Conservation (phyloP, 208 protist genomes). For the Porcisia hertigi region DNA sequence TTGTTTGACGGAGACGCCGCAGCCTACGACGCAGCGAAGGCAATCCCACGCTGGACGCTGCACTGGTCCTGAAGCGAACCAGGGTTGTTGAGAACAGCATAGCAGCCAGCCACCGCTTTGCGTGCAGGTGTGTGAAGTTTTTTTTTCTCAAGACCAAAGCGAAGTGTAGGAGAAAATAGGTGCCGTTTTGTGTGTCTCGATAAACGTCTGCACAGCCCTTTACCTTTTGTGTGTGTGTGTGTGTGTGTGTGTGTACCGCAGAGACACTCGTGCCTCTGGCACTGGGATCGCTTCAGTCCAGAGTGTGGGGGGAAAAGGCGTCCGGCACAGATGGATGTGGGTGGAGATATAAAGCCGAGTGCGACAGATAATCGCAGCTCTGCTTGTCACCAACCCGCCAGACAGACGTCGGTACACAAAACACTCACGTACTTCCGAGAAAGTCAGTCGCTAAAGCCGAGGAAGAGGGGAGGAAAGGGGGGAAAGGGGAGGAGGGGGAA, state of each 20-base stretch:
- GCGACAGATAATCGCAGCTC: background rate
- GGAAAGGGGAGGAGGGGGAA: background rate
- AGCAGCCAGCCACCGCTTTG: background rate
- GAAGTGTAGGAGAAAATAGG: too few relatives aligned
- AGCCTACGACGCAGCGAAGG: slow-evolving; percentile 33
- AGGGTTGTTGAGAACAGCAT: slow-evolving; percentile 14
- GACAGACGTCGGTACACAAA: background rate
- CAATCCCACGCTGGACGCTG: background rate
- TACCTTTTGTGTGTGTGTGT: too few relatives aligned
- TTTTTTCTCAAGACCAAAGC: background rate
- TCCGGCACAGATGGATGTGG: background rate
- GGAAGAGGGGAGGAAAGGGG: too few relatives aligned
- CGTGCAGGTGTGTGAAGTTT: background rate
- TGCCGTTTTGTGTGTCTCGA: too few relatives aligned
- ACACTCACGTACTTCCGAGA: background rate
- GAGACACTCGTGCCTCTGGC: background rate
- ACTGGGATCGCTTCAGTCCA: background rate
- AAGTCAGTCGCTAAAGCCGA: background rate
- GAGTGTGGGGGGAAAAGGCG: background rate
- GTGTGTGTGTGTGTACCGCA: too few relatives aligned
- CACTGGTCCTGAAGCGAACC: slow-evolving; percentile 1
- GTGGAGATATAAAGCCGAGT: background rate
- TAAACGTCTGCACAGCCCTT: too few relatives aligned
- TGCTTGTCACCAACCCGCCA: background rate
- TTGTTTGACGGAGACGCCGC: slow-evolving; percentile 23